Evolutionary conservation across 2,329 filamentous ascomycete genomes (phyloP).

Genomic region (Coniochaeta sp.): DNA sequence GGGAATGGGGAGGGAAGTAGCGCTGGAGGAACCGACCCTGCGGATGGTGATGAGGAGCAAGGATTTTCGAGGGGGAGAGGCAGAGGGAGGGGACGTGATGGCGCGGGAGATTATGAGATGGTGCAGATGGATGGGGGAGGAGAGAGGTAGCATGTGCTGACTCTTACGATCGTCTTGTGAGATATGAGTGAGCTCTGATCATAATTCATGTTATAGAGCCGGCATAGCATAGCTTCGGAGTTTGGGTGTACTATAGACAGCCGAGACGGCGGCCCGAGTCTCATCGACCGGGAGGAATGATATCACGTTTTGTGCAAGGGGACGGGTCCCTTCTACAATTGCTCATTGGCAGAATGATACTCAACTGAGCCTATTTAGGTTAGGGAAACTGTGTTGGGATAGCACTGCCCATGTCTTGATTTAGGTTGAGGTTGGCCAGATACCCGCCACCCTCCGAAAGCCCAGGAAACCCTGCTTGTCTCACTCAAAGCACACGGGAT

Average conservation of each 20-base stretch:
- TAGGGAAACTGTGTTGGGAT: not conserved
- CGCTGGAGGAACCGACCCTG: constrained; percentile 9
- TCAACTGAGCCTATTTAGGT: not conserved
- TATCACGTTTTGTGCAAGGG: not conserved
- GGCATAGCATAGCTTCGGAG: not conserved
- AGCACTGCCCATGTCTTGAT: not conserved
- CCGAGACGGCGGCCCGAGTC: not conserved
- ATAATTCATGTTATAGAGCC: not conserved
- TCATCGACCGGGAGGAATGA: not conserved
- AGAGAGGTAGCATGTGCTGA: not conserved
- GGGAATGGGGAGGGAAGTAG: constrained; percentile 12
- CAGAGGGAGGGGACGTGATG: constrained; percentile 44
- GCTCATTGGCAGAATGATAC: not conserved
- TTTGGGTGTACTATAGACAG: not conserved
- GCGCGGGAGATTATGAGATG: constrained; percentile 60
- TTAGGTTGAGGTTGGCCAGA: not conserved
- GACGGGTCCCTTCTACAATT: not conserved
- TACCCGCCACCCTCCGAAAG: not conserved
- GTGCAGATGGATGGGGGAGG: constrained; percentile 35
- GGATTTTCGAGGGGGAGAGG: constrained; percentile 42
- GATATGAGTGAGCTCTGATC: not conserved
- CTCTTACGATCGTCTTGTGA: not conserved
- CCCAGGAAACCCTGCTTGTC: not conserved
- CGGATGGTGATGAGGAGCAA: constrained; percentile 35
- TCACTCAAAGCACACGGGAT: not conserved